Base-by-base conservation (phyloP, 768 basidiomycete genomes). In the Trametes cingulata region DNA sequence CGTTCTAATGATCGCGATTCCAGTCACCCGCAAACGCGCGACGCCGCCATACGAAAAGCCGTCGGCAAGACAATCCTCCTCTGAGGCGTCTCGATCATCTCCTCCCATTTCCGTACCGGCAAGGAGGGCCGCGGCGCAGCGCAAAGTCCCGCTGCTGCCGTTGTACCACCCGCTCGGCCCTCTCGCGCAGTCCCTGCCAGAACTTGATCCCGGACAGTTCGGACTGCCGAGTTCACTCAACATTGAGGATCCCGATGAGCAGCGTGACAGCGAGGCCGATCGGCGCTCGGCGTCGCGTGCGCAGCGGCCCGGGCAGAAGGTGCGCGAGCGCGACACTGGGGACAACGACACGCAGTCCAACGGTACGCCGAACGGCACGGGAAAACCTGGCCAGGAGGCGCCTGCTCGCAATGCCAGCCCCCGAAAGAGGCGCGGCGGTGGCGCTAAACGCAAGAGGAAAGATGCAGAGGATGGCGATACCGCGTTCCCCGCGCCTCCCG, bases 101-200 rank as follows among this genome's bases (percentile, higher is more conserved):
- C 40, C 53, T 15, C 43, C 49, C 1, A 25, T 37, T 14, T 58
- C 43, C 20, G 37, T 49, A 24, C 36, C 37, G 35, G 41, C 39
- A 2, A 25, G 42, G 9, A 54, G 48, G 27, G 39, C 52, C 19
- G 53, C 55, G 29, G 49, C 53, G 36, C 58, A 58, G 47, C 61
- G 52, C 45, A 50, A 35, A 42, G 42, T 47, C 3, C 65, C 56
- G 19, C 60, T 56, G 47, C 76, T 89, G 39, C 86, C 88, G 20
- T 72, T 90, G 45, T 89, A 89, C 67, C 88, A 89, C 68, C 88
- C 88, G 25, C 73, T 84, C 33, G 87, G 86, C 2, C 70, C 72
- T 10, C 76, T 89, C 39, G 87, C 87, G 39, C 77, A 82, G 67
- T 88, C 87, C 7, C 78, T 87, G 55, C 86, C 86, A 3, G 82